phyloP scores from a whole-genome alignment of 2,329 filamentous ascomycete species.

The Scedosporium minutisporum region DNA sequence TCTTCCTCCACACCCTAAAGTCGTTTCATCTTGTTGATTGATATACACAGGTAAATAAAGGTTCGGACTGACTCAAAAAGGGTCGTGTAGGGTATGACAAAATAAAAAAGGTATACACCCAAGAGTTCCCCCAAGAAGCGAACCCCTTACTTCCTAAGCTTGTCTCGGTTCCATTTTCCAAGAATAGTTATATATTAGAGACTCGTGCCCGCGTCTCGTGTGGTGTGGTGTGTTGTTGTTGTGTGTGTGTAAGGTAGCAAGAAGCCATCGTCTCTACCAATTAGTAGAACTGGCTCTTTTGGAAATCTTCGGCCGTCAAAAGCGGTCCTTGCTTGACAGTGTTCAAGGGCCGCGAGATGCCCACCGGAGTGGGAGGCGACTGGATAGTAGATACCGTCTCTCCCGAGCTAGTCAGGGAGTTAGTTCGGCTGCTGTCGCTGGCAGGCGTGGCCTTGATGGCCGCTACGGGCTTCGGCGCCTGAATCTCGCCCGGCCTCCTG shows the following conservation, averaged over 20 bases:
- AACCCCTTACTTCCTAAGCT: neutral
- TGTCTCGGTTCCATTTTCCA: neutral
- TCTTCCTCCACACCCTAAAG: too few species aligned
- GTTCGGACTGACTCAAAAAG: neutral
- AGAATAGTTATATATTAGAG: neutral
- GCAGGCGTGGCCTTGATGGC: slow-evolving; percentile 40
- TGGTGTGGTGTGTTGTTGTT: too few species aligned
- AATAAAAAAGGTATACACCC: neutral
- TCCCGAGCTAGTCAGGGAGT: slow-evolving; percentile 36
- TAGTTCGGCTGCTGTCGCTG: slow-evolving; percentile 37
- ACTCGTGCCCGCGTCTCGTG: slow-evolving; percentile 19
- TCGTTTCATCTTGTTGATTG: neutral
- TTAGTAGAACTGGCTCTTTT: slow-evolving; percentile 48
- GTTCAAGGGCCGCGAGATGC: slow-evolving; percentile 9
- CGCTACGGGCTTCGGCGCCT: slow-evolving; percentile 26
- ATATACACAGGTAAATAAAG: neutral
- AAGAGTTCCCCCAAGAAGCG: neutral
- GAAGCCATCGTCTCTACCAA: too few species aligned
- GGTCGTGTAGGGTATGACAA: neutral
- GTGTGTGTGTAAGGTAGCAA: too few species aligned
- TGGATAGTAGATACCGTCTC: slow-evolving; percentile 4
- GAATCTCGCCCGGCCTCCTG: slow-evolving; percentile 38
- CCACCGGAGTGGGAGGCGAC: slow-evolving; percentile 23
- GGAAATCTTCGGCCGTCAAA: slow-evolving; percentile 44
- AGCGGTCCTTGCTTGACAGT: slow-evolving; percentile 34